Percentiles rank a stretch among this genome's conserved stretches.
phyloP scores from a whole-genome alignment of 2,329 filamentous ascomycete genomes.

The Fusarium sp. region DNA sequence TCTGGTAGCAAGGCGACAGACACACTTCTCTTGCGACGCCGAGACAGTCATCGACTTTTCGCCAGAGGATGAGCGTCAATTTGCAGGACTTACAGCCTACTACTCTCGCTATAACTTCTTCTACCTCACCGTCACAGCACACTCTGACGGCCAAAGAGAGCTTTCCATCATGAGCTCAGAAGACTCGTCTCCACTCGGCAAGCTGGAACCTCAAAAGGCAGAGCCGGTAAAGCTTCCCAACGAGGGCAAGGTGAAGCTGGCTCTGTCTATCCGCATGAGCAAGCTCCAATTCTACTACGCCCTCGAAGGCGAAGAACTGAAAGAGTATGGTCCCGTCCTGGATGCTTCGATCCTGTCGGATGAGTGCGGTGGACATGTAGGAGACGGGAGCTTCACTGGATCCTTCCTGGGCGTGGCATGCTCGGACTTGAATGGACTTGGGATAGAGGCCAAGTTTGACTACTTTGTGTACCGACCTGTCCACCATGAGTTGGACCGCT shows the following conservation, averaged over 20 bases:
- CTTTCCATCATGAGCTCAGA: slow-evolving; percentile 68
- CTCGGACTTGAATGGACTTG: slow-evolving; percentile 66
- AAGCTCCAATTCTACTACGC: slow-evolving; percentile 69
- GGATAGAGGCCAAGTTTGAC: slow-evolving; percentile 60
- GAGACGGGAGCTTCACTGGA: slow-evolving; percentile 73
- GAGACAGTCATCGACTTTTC: slow-evolving; percentile 66
- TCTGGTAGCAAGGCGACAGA: slow-evolving; percentile 65
- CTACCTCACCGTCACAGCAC: slow-evolving; percentile 69
- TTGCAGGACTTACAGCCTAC: slow-evolving; percentile 70
- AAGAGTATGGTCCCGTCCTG: slow-evolving; percentile 64
- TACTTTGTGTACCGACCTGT: slow-evolving; percentile 64
- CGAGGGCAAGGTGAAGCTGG: slow-evolving; percentile 65
- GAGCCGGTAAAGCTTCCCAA: slow-evolving; percentile 62
- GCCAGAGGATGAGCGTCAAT: slow-evolving; percentile 69
- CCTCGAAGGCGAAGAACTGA: slow-evolving; percentile 57
- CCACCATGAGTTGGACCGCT: slow-evolving; percentile 60
- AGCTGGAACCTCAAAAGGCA: slow-evolving; percentile 56
- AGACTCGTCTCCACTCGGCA: slow-evolving; percentile 64
- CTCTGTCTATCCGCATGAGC: slow-evolving; percentile 62
- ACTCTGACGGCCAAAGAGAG: slow-evolving; percentile 67
- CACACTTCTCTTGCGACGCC: slow-evolving; percentile 71
- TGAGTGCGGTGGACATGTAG: slow-evolving; percentile 71
- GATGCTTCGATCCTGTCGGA: slow-evolving; percentile 71
- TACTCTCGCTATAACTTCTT: slow-evolving; percentile 75
- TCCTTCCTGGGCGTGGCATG: slow-evolving; percentile 69